Base-by-base conservation (phyloP, 768 basidiomycete genomes). In the Boletus vermiculosoides region DNA sequence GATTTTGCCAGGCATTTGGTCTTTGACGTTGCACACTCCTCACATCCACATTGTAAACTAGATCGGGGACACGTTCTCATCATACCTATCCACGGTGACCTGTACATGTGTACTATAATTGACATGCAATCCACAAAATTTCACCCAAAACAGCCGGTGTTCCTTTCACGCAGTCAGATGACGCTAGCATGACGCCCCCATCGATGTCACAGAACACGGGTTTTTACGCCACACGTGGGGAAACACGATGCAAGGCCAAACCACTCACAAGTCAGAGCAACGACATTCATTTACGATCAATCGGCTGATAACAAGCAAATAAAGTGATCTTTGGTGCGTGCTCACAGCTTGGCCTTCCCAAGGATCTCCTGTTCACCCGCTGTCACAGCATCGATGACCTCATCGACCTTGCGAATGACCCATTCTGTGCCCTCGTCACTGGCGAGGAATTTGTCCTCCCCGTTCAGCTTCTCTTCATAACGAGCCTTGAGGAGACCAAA, bases 401-500 rank as follows among this genome's bases (percentile, higher is more conserved):
- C 79, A 76, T 95, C 93, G 52, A 92, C 84, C 47, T 83, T 88
- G 66, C 87, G 85, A 65, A 94, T 77, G 50, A 94, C 86, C 93
- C 93, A 95, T 74, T 89, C 88, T 20, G 89, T 83, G 34, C 93
- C 93, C 71, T 93, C 89, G 68, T 94, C 92, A 58, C 82, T 88
- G 23, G 88, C 79, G 40, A 95, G 81, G 87, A 88, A 95, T 56
- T 74, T 78, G 69, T 92, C 91, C 71, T 88, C 90, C 63, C 82
- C 80, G 62, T 74, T 85, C 61, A 83, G 77, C 36, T 80, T 79
- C 51, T 82, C 80, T 45, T 77, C 76, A 47, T 80, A 66, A 54
- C 88, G 86, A 22, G 91, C 90, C 73, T 94, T 96, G 68, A 94
- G 84, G 63, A 96, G 80, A 13, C 94, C 94, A 72, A 92, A 94